Conservation (phyloP, 2,329 filamentous ascomycete species). For the Salinomyces thailandicus region DNA sequence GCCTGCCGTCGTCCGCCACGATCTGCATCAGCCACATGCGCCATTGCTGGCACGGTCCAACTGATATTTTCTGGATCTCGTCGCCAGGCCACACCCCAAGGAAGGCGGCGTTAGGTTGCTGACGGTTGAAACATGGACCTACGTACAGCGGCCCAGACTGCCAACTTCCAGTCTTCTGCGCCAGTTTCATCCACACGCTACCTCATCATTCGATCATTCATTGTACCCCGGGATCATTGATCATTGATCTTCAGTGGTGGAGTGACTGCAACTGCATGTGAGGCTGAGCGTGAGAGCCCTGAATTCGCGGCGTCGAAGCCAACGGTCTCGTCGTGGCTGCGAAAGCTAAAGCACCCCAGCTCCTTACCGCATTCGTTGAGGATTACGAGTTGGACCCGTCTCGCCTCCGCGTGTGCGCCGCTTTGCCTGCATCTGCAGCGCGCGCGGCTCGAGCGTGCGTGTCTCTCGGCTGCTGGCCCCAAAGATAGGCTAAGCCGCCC, state of each 20-base stretch:
- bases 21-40: neutral
- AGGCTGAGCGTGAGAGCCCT: neutral
- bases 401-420: neutral
- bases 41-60: neutral
- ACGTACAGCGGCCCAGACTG: neutral
- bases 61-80: neutral
- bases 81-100: neutral
- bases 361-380: slow-evolving; percentile 1
- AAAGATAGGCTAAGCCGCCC: neutral
- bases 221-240: no score
- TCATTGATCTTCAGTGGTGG: no score
- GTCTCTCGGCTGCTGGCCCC: neutral
- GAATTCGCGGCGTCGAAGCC: neutral
- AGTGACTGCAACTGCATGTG: neutral
- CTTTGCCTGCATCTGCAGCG: neutral
- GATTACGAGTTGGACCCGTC: no score
- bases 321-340: neutral
- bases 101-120: no score
- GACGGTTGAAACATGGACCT: neutral
- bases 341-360: neutral
- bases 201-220: no score
- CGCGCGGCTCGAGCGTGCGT: neutral
- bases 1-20: neutral
- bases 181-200: no score
- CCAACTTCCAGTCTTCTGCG: neutral